phyloP scores from a whole-genome alignment of 495 filamentous ascomycete species.

The Podospora pseudopauciseta region DNA sequence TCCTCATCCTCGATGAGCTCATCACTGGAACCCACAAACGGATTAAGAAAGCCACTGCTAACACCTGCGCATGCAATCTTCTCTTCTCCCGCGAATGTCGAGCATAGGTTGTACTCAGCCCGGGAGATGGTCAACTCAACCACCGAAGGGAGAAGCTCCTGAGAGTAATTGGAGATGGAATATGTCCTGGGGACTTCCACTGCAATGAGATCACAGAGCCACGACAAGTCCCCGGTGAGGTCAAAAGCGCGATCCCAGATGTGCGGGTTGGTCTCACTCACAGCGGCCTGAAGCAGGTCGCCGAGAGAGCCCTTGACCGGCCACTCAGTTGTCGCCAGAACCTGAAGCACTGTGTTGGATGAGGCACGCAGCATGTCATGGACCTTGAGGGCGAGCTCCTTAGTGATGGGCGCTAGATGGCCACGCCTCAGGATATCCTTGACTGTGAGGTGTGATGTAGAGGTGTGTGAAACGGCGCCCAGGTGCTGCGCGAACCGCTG shows the following conservation, averaged over 20 bases:
- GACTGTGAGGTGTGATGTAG: constrained; percentile 35
- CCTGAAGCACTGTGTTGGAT: constrained; percentile 45
- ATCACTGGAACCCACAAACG: constrained; percentile 32
- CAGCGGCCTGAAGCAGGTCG: constrained; percentile 43
- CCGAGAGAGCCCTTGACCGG: constrained; percentile 47
- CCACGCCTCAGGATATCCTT: constrained; percentile 49
- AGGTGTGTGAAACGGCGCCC: constrained; percentile 34
- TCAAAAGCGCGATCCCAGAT: constrained; percentile 50
- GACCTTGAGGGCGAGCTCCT: constrained; percentile 44
- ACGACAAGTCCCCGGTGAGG: constrained; percentile 37
- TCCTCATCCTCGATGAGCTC: constrained; percentile 35
- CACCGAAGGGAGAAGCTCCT: constrained; percentile 46
- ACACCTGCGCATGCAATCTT: constrained; percentile 40
- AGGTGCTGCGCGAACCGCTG: constrained; percentile 45
- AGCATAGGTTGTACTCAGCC: constrained; percentile 44
- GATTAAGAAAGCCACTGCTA: constrained; percentile 50
- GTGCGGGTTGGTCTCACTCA: constrained; percentile 41
- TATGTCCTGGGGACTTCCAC: constrained; percentile 51
- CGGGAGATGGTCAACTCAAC: constrained; percentile 48
- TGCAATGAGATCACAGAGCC: constrained; percentile 44
- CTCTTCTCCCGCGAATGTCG: constrained; percentile 35
- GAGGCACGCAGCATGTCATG: constrained; percentile 44
- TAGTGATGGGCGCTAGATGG: constrained; percentile 47
- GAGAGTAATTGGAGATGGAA: constrained; percentile 45
- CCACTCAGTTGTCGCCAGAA: constrained; percentile 48